These are phyloP conservation scores for Gentiana dahurica DNA, from an alignment of 257 asterid species.

Conservation along the genomic window DNA sequence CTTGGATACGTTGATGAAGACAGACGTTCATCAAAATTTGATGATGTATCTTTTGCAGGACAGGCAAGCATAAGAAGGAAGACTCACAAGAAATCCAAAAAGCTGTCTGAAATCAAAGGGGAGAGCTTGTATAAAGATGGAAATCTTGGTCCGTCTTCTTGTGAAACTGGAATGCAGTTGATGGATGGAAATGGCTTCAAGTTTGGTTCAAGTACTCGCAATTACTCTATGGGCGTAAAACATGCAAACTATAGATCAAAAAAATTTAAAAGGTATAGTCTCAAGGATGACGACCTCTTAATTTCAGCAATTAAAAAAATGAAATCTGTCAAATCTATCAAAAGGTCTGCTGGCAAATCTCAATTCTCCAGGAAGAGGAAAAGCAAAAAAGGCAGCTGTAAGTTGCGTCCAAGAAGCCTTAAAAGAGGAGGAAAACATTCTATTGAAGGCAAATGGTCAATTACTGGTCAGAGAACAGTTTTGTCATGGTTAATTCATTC, in stretches of 20 bases:
- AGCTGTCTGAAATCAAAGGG: conserved; percentile 50
- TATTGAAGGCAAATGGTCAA: conserved; percentile 68
- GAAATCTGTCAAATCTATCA: conserved; percentile 35
- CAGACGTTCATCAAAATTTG: conserved; percentile 1
- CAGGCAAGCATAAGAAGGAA: conserved; percentile 19
- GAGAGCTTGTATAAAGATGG: conserved; percentile 22
- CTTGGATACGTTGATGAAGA: not conserved
- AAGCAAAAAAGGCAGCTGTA: conserved; percentile 72
- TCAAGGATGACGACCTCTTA: conserved; percentile 65
- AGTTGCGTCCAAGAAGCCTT: conserved; percentile 60
- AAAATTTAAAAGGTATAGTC: conserved; percentile 36
- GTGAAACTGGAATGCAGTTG: conserved; percentile 7
- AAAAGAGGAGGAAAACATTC: conserved; percentile 59
- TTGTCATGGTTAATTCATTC: conserved; percentile 83
- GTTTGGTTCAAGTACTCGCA: conserved; percentile 3
- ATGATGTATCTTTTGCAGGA: conserved; percentile 8
- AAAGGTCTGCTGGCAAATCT: conserved; percentile 36
- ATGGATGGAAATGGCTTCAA: conserved; percentile 1
- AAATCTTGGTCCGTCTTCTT: conserved; percentile 8
- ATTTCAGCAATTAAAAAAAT: conserved; percentile 66
- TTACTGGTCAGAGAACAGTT: conserved; percentile 56
- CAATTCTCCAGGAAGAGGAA: conserved; percentile 51
- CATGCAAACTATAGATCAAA: conserved; percentile 20
- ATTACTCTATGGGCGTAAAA: conserved; percentile 3
- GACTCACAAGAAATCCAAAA: conserved; percentile 55